These are phyloP conservation scores for Rhypophila decipiens DNA, from an alignment of 495 filamentous ascomycete genomes.

Conservation along the genomic window DNA sequence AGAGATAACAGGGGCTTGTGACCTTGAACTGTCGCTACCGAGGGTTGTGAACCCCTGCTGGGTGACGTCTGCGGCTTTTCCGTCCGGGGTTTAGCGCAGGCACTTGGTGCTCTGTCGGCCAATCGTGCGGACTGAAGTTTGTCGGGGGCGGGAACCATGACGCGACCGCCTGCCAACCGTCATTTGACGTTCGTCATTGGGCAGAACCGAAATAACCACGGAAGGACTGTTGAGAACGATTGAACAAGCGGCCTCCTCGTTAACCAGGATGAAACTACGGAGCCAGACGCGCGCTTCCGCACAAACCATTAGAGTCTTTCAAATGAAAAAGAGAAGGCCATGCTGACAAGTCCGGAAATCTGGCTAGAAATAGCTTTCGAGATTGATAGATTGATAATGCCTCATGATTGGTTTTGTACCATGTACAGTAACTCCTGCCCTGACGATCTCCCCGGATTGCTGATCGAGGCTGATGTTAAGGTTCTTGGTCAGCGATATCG, in stretches of 20 bases:
- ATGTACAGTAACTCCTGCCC: too few species aligned
- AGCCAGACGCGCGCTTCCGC: not conserved
- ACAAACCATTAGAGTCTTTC: too few species aligned
- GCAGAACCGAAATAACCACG: too few species aligned
- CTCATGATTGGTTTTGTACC: too few species aligned
- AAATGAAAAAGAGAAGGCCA: not conserved
- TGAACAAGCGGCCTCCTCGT: not conserved
- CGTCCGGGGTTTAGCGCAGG: constrained; percentile 1
- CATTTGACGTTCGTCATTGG: too few species aligned
- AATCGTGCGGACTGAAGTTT: not conserved
- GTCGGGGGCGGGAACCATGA: not conserved
- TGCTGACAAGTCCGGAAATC: not conserved
- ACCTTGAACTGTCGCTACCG: constrained; percentile 11
- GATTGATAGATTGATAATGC: too few species aligned
- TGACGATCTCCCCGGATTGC: too few species aligned
- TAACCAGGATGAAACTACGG: not conserved
- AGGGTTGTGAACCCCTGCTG: too few species aligned
- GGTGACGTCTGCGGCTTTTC: constrained; percentile 24
- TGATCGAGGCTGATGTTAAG: too few species aligned
- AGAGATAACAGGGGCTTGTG: not conserved
- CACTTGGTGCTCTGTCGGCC: not conserved
- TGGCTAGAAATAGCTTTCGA: not conserved
- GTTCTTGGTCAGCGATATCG: too few species aligned
- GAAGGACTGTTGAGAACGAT: not conserved
- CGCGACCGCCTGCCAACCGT: too few species aligned